Evolutionary conservation across 306 rosid species (phyloP), one percentile per base, ranked within the genome.

Genomic region (Rubus parviflorus): DNA sequence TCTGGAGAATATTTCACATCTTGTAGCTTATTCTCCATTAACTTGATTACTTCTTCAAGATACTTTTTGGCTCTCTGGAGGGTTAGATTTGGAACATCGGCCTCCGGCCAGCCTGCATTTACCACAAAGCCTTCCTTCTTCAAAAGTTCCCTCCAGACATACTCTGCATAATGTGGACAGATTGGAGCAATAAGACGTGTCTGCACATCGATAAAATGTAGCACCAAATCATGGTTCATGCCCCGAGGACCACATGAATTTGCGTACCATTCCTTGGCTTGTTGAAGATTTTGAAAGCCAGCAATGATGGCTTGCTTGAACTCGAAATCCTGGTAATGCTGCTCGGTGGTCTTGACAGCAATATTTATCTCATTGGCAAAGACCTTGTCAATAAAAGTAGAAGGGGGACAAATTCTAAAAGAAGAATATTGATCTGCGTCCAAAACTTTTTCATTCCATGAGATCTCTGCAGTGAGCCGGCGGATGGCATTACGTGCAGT

Each of bases 291-390:
- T 75, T 87, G 87, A 85, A 93, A 93, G 38, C 98, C 98, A 42
- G 90, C 81, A 86, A 87, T 91, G 22, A 93, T 89, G 72, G 96
- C 98, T 77, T 93, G 97, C 41, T 93, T 74, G 47, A 93, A 93
- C 97, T 89, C 87, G 77, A 81, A 93, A 60, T 80, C 88, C 70
- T 75, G 80, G 79, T 89, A 93, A 79, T 87, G 75, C 81, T 89
- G 93, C 85, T 91, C 96, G n/a, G 97, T 93, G 77, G 76, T 93
- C 92, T 90, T 89, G 92, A 86, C 91, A 89, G 15, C 96, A 95
- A 88, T 91, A 95, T 2, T 85, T 17, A 97, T 88, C 87, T 93
- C 98, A 41, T 93, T 95, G 22, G 86, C 89, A 86, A 93, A 93
- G 52, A 91, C 98, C 6, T 80, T 83, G 72, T 93, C 98, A 86